phyloP scores from a whole-genome alignment of 345 rosid genomes.

The Dovyalis caffra region DNA sequence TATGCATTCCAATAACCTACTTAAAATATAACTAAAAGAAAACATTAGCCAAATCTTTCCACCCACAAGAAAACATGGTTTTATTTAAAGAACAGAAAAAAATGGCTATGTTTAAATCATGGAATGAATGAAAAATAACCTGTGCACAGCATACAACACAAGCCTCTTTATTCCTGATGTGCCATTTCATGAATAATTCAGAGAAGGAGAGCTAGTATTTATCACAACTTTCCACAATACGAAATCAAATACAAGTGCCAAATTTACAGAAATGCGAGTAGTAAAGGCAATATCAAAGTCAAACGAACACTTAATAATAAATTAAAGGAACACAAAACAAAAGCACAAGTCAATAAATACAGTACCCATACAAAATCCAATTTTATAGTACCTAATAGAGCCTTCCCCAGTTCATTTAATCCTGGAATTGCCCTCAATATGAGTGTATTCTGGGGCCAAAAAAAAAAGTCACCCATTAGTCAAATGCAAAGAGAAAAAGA shows the following conservation, averaged over 20 bases:
- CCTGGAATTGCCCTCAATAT: conserved; percentile 88
- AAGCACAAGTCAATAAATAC: neutral
- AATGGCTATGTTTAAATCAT: neutral
- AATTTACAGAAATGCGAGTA: no score
- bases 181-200: no score
- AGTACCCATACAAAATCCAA: neutral
- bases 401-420: conserved; percentile 72
- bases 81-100: neutral
- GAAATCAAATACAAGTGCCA: no score
- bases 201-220: no score
- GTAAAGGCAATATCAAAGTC: neutral
- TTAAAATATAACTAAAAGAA: neutral
- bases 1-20: conserved; percentile 14
- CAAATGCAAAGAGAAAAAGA: neutral
- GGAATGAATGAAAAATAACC: no score
- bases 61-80: neutral
- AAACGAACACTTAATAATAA: neutral
- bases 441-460: conserved; percentile 64
- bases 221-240: no score
- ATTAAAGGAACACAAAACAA: neutral
- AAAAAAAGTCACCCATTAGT: neutral
- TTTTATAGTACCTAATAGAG: conserved; percentile 58
- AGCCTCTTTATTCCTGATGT: no score
- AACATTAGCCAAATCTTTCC: neutral
- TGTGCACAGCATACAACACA: no score